phyloP scores from a whole-genome alignment of 495 filamentous ascomycete genomes.

The Glonium stellatum region DNA sequence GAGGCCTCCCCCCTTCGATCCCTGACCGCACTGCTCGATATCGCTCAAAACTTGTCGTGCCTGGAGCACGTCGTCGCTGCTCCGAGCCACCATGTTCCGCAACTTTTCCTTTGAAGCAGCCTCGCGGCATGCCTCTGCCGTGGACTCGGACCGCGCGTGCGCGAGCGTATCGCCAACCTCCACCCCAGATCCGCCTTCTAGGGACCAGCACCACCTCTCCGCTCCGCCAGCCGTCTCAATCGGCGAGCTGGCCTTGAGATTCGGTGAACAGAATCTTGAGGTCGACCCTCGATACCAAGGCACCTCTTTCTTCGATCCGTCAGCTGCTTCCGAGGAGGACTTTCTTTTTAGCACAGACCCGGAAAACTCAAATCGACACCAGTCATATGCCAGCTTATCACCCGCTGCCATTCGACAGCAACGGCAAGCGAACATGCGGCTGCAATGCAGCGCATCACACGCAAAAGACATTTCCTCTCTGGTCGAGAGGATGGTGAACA shows the following conservation, averaged over 20 bases:
- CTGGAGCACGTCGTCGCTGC: not conserved
- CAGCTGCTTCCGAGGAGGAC: constrained; percentile 18
- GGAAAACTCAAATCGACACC: not conserved
- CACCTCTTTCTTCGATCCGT: constrained; percentile 12
- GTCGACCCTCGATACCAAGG: constrained; percentile 6
- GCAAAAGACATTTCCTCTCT: constrained; percentile 26
- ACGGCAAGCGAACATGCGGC: constrained; percentile 26
- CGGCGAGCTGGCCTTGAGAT: constrained; percentile 17
- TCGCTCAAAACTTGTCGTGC: not conserved
- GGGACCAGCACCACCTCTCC: constrained; percentile 2
- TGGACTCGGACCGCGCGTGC: constrained; percentile 19
- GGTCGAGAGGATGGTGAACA: constrained; percentile 27
- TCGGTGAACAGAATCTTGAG: constrained; percentile 20
- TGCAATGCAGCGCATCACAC: constrained; percentile 27
- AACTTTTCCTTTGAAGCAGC: constrained; percentile 26
- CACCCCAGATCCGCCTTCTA: not conserved
- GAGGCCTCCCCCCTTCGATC: not conserved
- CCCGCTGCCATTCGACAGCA: constrained; percentile 18
- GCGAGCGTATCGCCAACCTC: constrained; percentile 25
- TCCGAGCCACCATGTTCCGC: constrained; percentile 17
- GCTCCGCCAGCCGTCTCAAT: constrained; percentile 17
- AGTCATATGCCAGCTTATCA: constrained; percentile 5
- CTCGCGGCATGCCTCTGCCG: constrained; percentile 9
- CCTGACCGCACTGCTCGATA: not conserved
- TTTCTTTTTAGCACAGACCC: constrained; percentile 3